Evolutionary conservation across 1,284 basidiomycete genomes (phyloP), one percentile per base, ranked within the genome.

Genomic region (Ceratobasidium sp.): DNA sequence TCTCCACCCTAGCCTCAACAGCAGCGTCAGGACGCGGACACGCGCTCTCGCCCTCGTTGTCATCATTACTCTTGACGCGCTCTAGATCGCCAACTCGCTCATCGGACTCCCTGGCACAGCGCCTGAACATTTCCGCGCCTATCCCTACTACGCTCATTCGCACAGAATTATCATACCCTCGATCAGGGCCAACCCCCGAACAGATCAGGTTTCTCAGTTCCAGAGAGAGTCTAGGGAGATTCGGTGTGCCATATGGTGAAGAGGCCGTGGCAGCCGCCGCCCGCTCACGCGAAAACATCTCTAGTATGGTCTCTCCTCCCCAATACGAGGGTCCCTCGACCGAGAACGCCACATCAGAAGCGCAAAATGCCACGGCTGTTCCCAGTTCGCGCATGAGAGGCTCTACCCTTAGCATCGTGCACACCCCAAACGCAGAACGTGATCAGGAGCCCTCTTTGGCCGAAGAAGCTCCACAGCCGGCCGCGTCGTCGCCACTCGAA

Each of bases 191-290:
- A 54, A 89, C 88, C 20, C 83, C 88, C 0, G 88, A 89, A 73
- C 88, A 89, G 80, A 82, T 89, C 76, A 85, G 85, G 79, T 82
- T 89, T 75, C 85, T 89, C 75, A 85, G 86, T 56, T 86, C 86
- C 23, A 81, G 86, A 17, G 86, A 88, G 77, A 84, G 83, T 20
- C 81, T 89, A 67, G 86, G 85, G 61, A 83, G 82, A 69, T 89
- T 89, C 77, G 87, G 88, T 8, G 81, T 87, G 74, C 88, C 88
- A 45, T 89, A 88, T 60, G 88, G 89, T 0, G 79, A 83, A 1
- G 87, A 86, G 74, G 88, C 87, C 11, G 82, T 87, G 26, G 86
- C 85, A 53, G 87, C 81, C 76, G 83, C 86, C 31, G 84, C 84
- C 15, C 58, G 83, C 39, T 73, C 68, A 33, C 54, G 68, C 39